These are phyloP conservation scores for Aegilops sharonensis DNA, from an alignment of 176 grass and related monocot genomes.

Conservation along the genomic window DNA sequence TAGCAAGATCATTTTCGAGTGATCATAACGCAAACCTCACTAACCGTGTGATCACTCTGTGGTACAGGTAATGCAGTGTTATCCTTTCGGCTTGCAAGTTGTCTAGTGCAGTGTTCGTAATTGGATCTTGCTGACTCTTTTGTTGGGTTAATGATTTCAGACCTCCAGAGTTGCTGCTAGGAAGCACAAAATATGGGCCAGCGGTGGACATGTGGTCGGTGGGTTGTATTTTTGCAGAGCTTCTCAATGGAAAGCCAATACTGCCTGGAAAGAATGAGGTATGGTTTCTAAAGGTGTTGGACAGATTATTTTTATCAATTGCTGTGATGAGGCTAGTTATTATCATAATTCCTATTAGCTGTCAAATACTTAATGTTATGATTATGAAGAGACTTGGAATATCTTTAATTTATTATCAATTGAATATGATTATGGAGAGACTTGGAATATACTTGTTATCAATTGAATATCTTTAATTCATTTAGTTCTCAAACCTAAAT, in stretches of 20 bases:
- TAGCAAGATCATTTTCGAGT: constrained; percentile 84
- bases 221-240: constrained; percentile 97
- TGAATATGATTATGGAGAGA: too few relatives aligned
- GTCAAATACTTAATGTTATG: neutral
- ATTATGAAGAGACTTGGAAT: neutral
- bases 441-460: too few relatives aligned
- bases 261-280: constrained; percentile 93
- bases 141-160: constrained; percentile 47
- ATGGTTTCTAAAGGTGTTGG: constrained; percentile 21
- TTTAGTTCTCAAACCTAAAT: too few relatives aligned
- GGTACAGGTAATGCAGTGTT: constrained; percentile 70
- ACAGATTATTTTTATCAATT: neutral
- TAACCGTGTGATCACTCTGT: constrained; percentile 93
- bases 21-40: constrained; percentile 90
- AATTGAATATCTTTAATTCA: too few relatives aligned
- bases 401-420: neutral
- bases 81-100: constrained; percentile 18
- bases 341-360: neutral
- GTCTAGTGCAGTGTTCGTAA: neutral
- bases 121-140: neutral
- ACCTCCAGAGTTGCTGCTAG: constrained; percentile 84
- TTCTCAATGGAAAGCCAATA: constrained; percentile 84
- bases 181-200: constrained; percentile 83
- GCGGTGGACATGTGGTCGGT: constrained; percentile 99
- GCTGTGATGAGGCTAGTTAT: neutral